These are phyloP conservation scores for Dalbergia oliveri DNA, from an alignment of 306 rosid genomes.

Conservation along the genomic window DNA sequence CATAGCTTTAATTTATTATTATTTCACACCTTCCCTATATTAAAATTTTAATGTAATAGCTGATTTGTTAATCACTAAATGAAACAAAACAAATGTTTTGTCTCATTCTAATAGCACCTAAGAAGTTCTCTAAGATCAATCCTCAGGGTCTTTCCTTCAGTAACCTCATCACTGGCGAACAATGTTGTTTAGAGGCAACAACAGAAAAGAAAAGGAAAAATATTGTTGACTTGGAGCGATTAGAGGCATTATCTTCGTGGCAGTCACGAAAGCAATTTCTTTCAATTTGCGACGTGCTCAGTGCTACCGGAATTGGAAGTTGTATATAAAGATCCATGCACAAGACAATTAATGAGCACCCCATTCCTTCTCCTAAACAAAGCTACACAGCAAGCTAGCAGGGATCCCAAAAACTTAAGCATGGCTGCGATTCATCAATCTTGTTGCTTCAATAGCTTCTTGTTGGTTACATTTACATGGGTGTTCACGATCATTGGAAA, in stretches of 20 bases:
- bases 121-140: neutral
- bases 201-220: neutral
- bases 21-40: too few relatives aligned
- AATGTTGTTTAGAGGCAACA: neutral
- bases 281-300: conserved; percentile 28
- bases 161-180: neutral
- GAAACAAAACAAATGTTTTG: too few relatives aligned
- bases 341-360: conserved; percentile 34
- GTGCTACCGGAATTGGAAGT: conserved; percentile 31
- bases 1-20: too few relatives aligned
- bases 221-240: conserved; percentile 45
- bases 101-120: too few relatives aligned
- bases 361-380: conserved; percentile 1
- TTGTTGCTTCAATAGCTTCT: conserved; percentile 44
- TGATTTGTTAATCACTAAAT: too few relatives aligned
- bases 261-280: conserved; percentile 58
- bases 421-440: conserved; percentile 59
- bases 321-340: conserved; percentile 30
- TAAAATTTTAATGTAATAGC: too few relatives aligned
- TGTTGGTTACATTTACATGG: conserved; percentile 45
- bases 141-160: neutral
- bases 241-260: conserved; percentile 57
- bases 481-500: conserved; percentile 43
- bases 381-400: neutral
- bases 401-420: neutral